Evolutionary conservation across 768 basidiomycete genomes (phyloP).

Genomic region (Tulasnella sp.): DNA sequence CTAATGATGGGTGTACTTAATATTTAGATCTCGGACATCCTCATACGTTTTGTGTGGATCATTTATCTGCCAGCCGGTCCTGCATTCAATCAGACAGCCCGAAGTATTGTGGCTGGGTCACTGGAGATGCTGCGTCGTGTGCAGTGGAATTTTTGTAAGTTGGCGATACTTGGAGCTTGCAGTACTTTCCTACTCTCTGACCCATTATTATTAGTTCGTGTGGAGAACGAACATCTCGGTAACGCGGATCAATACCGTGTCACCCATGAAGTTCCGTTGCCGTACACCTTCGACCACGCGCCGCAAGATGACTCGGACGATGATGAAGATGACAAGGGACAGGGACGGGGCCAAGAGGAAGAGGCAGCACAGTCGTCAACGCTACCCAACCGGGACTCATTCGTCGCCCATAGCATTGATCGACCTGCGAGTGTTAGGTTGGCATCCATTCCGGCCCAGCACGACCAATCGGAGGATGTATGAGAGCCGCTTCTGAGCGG

Average conservation of each 20-base stretch:
- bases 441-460: neutral
- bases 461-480: neutral
- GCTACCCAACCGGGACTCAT: neutral
- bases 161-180: neutral
- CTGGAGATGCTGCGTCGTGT: conserved; percentile 70
- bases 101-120: conserved; percentile 55
- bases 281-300: conserved; percentile 35
- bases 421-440: neutral
- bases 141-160: conserved; percentile 88
- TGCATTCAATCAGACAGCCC: conserved; percentile 36
- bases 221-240: conserved; percentile 87
- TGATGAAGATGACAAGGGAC: conserved; percentile 5
- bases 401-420: neutral
- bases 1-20: neutral
- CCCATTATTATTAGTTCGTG: conserved; percentile 39
- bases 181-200: neutral
- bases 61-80: conserved; percentile 52
- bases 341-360: too few species aligned
- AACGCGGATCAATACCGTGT: conserved; percentile 90
- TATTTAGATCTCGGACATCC: conserved; percentile 52
- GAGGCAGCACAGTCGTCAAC: neutral
- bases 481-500: too few species aligned
- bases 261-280: conserved; percentile 73
- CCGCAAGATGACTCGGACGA: conserved; percentile 3
- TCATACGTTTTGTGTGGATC: conserved; percentile 76